Conservation (phyloP, 2,329 filamentous ascomycete genomes). For the Trichoderma arundinaceum region DNA sequence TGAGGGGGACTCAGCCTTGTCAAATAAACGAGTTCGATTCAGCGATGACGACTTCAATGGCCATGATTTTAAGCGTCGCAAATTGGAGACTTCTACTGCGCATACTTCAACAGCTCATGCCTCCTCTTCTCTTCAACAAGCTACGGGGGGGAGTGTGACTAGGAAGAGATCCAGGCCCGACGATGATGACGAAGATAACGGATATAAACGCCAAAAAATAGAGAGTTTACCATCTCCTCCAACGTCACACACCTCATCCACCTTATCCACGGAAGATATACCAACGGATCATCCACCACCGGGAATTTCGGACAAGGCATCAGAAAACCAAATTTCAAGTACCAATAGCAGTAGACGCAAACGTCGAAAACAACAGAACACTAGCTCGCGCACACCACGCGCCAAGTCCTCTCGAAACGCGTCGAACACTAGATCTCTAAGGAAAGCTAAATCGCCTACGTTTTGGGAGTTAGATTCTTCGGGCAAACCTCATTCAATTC, state of each 20-base stretch:
- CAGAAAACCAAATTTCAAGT: neutral
- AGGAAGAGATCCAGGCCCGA: neutral
- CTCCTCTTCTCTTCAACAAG: neutral
- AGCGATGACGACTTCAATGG: neutral
- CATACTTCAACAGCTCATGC: neutral
- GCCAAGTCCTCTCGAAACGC: neutral
- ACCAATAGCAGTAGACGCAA: neutral
- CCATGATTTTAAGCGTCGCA: conserved; percentile 8
- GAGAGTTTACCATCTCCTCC: neutral
- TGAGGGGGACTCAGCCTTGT: neutral
- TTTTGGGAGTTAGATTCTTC: conserved; percentile 14
- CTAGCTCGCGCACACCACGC: neutral
- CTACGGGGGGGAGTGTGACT: neutral
- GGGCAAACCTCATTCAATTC: neutral
- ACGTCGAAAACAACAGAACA: neutral
- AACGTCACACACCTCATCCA: neutral
- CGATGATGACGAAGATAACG: neutral
- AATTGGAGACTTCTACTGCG: neutral
- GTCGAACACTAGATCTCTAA: neutral
- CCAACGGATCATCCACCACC: neutral
- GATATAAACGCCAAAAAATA: conserved; percentile 9
- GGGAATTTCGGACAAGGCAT: neutral
- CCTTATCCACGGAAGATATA: neutral
- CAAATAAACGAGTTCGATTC: neutral
- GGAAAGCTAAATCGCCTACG: neutral